Conservation (phyloP, 768 basidiomycete species). For the Boletus rubroflammeus region DNA sequence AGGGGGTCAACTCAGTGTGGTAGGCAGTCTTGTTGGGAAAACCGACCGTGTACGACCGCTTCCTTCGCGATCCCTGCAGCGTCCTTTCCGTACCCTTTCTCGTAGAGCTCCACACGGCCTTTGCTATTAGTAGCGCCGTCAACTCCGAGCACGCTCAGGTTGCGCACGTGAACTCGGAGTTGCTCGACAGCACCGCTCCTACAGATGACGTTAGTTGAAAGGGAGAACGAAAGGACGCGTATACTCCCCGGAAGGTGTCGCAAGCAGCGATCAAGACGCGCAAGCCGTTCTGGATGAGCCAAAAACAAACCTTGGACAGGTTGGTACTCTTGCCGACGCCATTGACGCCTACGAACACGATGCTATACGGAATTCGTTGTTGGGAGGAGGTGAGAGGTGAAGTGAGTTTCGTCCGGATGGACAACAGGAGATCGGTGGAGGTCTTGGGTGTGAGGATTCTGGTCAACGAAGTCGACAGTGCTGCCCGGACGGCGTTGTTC, state of each 20-base stretch:
- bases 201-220: constrained; percentile 2
- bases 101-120: constrained; percentile 86
- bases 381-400: constrained; percentile 71
- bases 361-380: constrained; percentile 82
- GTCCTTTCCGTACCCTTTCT: constrained; percentile 97
- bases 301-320: constrained; percentile 96
- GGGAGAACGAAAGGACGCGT: neutral
- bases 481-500: constrained; percentile 75
- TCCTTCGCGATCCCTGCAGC: constrained; percentile 98
- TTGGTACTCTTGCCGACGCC: constrained; percentile 99
- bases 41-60: constrained; percentile 83
- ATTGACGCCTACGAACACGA: constrained; percentile 97
- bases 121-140: constrained; percentile 67
- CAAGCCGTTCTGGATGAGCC: constrained; percentile 94
- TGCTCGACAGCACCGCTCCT: constrained; percentile 98
- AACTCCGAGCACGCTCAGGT: constrained; percentile 79
- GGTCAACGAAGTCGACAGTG: constrained; percentile 83
- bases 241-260: constrained; percentile 84
- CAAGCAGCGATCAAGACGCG: constrained; percentile 96
- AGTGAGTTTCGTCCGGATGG: constrained; percentile 84
- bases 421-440: constrained; percentile 91
- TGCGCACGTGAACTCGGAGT: constrained; percentile 92
- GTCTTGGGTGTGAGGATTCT: constrained; percentile 95
- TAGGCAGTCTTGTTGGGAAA: neutral
- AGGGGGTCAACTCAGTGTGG: neutral